These are phyloP conservation scores for Amauroascus niger DNA, from an alignment of 2,329 filamentous ascomycete species.

Conservation along the genomic window DNA sequence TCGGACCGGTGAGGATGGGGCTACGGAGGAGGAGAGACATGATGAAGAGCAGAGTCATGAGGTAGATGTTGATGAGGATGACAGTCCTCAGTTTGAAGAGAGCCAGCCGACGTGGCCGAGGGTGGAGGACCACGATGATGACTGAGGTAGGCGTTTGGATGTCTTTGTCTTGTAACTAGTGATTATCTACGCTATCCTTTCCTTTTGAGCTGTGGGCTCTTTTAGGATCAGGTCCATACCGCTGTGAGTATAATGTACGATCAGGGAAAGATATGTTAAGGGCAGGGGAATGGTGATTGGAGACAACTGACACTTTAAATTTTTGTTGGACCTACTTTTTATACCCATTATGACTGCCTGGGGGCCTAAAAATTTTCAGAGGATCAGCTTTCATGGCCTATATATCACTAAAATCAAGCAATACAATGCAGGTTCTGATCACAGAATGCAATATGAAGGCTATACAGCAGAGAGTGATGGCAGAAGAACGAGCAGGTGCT, in stretches of 20 bases:
- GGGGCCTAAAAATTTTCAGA: no score
- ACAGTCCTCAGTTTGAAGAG: constrained; percentile 11
- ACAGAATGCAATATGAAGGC: no score
- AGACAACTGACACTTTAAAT: no score
- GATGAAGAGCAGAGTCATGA: not conserved
- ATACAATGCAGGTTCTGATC: no score
- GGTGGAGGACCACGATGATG: constrained; percentile 7
- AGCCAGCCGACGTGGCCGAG: not conserved
- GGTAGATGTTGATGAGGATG: constrained; percentile 2
- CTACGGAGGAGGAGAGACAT: not conserved
- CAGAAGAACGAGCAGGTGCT: no score
- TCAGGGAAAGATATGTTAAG: not conserved
- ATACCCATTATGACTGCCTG: no score
- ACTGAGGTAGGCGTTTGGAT: not conserved
- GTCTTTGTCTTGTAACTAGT: not conserved
- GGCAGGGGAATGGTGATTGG: not conserved
- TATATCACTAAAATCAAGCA: no score
- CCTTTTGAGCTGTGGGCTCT: not conserved
- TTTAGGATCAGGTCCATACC: not conserved
- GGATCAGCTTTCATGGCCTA: no score
- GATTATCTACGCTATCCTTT: not conserved
- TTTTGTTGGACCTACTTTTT: no score
- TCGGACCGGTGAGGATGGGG: not conserved
- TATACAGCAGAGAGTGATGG: no score
- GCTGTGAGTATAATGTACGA: not conserved